Base-by-base conservation (phyloP, 345 rosid genomes). In the Pelargonium nanum region DNA sequence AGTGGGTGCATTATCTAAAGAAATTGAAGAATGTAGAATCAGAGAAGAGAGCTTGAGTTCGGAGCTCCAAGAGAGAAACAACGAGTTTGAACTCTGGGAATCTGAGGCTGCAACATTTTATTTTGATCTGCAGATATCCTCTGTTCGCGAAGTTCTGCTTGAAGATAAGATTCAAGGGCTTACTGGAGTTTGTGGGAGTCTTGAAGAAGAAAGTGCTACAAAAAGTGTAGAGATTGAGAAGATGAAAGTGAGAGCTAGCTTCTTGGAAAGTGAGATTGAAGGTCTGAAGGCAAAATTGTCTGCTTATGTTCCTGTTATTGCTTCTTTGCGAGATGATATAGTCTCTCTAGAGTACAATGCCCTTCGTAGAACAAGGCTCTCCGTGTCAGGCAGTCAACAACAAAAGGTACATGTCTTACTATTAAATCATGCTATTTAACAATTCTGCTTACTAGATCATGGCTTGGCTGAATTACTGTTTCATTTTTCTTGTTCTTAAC, bases 41-140 rank as follows among this genome's bases (percentile, higher is more conserved):
- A 72, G 76, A 67, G 98, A 87, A 66, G 83, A 87, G 74, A 76
- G 58, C 59, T 65, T 92, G 77, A 85, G 83, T 67, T 79, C 77
- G 28, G 96, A 89, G 78, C 76, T 92, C 52, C 92, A 79, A 67
- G 89, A 86, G 76, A 85, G 76, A 75, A 72, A 72, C 72, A 82
- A 81, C 64, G 98, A 89, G 68, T 77, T 81, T 74, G 97, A 80
- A 72, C 69, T 84, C n/a, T 89, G 95, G 95, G 97, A 92, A 58
- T 77, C 87, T 52, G 95, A 89, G 70, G 98, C 97, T 59, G 73
- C 97, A 44, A 77, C 95, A 5, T 89, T 92, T 74, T 92, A 78
- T 78, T 89, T 89, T 63, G 91, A 92, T 70, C 78, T 89, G 65
- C 98, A 92, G 44, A 65, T 80, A 50, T 87, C 97, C 57, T 69